Evolutionary conservation across 163 green algal species (phyloP).

Genomic region (Chloromonas sp.): DNA sequence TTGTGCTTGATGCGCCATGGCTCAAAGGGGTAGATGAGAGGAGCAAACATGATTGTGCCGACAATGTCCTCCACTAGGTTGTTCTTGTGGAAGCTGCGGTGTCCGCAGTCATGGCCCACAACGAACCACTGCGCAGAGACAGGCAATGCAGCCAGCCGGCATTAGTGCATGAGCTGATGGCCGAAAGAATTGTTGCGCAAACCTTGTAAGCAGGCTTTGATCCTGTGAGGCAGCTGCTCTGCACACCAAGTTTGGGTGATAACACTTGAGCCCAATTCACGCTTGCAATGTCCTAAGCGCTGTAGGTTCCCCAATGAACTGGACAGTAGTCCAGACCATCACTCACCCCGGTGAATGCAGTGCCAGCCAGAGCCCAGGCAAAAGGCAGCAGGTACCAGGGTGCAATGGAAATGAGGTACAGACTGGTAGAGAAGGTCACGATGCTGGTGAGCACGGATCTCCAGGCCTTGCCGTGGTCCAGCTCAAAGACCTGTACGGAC

Average conservation of each 20-base stretch:
- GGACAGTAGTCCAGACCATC: background rate
- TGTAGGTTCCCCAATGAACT: too few species aligned
- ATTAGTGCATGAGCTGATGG: too few species aligned
- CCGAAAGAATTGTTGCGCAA: too few species aligned
- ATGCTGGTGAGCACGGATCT: slow-evolving; percentile 65
- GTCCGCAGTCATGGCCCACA: slow-evolving; percentile 89
- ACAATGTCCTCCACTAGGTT: slow-evolving; percentile 96
- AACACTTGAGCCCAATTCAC: too few species aligned
- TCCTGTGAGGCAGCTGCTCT: too few species aligned
- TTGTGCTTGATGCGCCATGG: slow-evolving; percentile 99
- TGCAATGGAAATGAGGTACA: slow-evolving; percentile 74
- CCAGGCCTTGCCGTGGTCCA: slow-evolving; percentile 83
- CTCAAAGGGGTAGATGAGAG: slow-evolving; percentile 96
- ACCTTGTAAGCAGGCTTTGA: too few species aligned
- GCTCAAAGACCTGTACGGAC: slow-evolving; percentile 78
- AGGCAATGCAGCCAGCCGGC: too few species aligned
- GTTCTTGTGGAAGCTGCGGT: slow-evolving; percentile 92
- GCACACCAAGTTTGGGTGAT: too few species aligned
- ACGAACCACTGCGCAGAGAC: slow-evolving; percentile 80
- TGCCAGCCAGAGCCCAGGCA: slow-evolving; percentile 82
- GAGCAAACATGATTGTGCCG: slow-evolving; percentile 85
- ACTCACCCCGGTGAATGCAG: slow-evolving; percentile 84
- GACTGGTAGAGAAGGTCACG: slow-evolving; percentile 51
- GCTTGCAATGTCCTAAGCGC: too few species aligned
- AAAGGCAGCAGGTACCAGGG: slow-evolving; percentile 90